A percentile compares a stretch with the other conserved stretches of the same genome.
Conservation (phyloP, 768 basidiomycete species). For the Xerocomellus intermedius region DNA sequence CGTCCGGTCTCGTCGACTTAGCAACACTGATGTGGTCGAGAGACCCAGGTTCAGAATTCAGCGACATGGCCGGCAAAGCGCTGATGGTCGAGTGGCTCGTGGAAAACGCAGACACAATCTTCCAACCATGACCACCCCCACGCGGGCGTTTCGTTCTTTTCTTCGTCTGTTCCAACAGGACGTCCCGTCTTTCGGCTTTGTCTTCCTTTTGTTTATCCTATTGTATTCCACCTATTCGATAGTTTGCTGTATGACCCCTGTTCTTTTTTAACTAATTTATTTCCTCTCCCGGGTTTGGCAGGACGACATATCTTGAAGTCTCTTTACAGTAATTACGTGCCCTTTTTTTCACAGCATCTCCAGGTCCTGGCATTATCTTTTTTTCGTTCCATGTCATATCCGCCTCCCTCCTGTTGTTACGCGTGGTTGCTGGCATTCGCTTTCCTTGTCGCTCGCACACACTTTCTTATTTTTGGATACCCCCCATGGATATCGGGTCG, state of each 20-base stretch:
- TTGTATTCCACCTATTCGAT: conserved; percentile 25
- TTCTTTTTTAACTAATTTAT: conserved; percentile 22
- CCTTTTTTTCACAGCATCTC: neutral
- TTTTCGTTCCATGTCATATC: neutral
- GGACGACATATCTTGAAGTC: neutral
- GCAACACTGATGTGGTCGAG: conserved; percentile 93
- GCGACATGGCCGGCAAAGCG: conserved; percentile 97
- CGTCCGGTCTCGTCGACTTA: conserved; percentile 31
- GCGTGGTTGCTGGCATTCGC: conserved; percentile 11
- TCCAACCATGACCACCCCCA: conserved; percentile 20
- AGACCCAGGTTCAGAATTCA: conserved; percentile 86
- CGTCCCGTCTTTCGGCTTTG: neutral
- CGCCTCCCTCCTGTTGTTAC: neutral
- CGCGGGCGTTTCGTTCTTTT: neutral
- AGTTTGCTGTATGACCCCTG: conserved; percentile 10
- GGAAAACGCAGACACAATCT: conserved; percentile 73
- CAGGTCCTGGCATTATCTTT: neutral
- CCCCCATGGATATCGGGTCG: neutral
- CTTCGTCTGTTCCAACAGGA: neutral
- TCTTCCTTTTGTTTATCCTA: conserved; percentile 20
- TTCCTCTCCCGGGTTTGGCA: conserved; percentile 7
- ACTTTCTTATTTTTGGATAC: conserved; percentile 15
- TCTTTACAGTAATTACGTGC: neutral
- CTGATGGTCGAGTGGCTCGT: conserved; percentile 92
- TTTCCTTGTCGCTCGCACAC: neutral